phyloP scores from a whole-genome alignment of 2,329 filamentous ascomycete species.

The Epichloe scottii region DNA sequence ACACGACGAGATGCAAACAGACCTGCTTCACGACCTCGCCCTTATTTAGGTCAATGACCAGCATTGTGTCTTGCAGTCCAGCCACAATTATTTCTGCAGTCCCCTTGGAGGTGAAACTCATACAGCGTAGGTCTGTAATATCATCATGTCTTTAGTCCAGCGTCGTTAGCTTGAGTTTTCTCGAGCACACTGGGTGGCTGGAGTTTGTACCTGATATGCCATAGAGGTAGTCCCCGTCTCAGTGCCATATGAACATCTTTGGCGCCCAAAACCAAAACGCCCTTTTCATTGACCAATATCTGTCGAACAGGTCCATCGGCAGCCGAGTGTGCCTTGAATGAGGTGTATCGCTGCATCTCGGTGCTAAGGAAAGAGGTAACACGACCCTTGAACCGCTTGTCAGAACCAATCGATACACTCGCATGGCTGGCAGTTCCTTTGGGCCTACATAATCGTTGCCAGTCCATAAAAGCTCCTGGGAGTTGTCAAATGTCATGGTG shows the following conservation, averaged over 20 bases:
- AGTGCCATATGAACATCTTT: constrained; percentile 81
- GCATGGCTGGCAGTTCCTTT: constrained; percentile 17
- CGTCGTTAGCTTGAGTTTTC: background rate
- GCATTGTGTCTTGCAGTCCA: constrained; percentile 76
- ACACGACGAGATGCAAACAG: background rate
- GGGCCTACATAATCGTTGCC: constrained; percentile 69
- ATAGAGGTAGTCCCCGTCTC: constrained; percentile 69
- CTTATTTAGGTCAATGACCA: constrained; percentile 58
- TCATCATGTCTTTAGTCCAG: constrained; percentile 43
- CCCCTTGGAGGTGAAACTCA: constrained; percentile 86
- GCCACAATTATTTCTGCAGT: constrained; percentile 76
- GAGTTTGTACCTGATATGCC: constrained; percentile 62
- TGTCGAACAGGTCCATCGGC: constrained; percentile 73
- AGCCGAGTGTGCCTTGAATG: constrained; percentile 65
- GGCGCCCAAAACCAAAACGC: constrained; percentile 72
- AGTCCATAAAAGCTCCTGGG: constrained; percentile 83
- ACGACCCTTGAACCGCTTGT: constrained; percentile 51
- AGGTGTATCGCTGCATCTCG: constrained; percentile 81
- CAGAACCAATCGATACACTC: constrained; percentile 8
- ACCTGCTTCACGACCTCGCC: constrained; percentile 59
- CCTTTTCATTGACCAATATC: constrained; percentile 81
- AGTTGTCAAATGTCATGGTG: constrained; percentile 77
- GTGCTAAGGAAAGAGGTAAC: constrained; percentile 79
- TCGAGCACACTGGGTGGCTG: background rate
- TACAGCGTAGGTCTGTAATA: constrained; percentile 82